Base-by-base conservation (phyloP, 257 asterid species). In the Sherardia arvensis region DNA sequence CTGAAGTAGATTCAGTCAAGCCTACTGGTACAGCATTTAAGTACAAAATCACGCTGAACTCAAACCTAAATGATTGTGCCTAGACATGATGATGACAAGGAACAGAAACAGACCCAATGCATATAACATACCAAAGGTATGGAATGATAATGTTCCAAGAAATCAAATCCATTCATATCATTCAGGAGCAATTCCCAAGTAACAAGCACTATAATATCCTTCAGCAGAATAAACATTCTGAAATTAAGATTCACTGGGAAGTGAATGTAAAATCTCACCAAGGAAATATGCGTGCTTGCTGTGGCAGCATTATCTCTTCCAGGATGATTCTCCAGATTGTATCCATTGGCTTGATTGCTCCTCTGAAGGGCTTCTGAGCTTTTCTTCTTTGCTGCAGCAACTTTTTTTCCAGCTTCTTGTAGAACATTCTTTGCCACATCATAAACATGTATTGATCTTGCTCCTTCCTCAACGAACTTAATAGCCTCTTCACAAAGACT, bases 401-500 rank as follows among this genome's bases (percentile, higher is more conserved):
- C 95, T 61, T 72, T 77, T 65, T 69, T 83, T 10, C 80, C 75
- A 65, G 97, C 97, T 77, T 84, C 94, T 58, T 76, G 85, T 32
- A 91, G 82, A 71, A 94, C 94, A 72, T 59, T 73, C 85, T 77
- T 72, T 0, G 97, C 96, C 68, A 86, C 86, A 76, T 83, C 81
- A 71, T 87, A 91, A 69, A 73, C 72, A 59, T 80, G 85, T 67
- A 91, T 81, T 58, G 96, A 91, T 66, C 85, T 85, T 0, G 96
- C 93, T 63, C 97, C 97, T 84, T 86, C 95, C 70, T 91, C 96
- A 64, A 91, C 96, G 71, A 75, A 91, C 72, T 83, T 87, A 21
- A 85, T 56, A 40, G 95, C 96, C 80, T 91, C 95, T 68, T 80
- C 86, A 63, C 82, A 87, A 53, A 91, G 76, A 80, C 81, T 83